Percentiles rank a stretch among this genome's conserved stretches.
Evolutionary conservation across 1,284 basidiomycete species (phyloP).

Genomic region (Hypsizygus ulmarius): DNA sequence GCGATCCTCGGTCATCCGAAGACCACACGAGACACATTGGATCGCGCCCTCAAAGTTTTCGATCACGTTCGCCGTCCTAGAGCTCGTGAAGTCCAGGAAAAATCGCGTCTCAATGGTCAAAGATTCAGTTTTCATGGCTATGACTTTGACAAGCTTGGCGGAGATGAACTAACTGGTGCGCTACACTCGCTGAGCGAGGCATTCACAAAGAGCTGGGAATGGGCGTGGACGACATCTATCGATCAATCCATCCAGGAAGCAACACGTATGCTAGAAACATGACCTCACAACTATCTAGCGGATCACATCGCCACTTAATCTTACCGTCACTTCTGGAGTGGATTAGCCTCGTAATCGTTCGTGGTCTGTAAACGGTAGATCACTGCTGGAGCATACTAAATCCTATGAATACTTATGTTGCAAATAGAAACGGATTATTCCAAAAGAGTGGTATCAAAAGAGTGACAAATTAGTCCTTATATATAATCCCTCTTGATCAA

Average conservation of each 20-base stretch:
- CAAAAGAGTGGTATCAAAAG: too few species aligned
- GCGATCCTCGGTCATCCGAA: slow-evolving; percentile 43
- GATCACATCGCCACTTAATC: background rate
- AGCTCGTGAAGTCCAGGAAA: slow-evolving; percentile 39
- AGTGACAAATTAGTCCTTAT: too few species aligned
- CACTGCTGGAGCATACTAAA: too few species aligned
- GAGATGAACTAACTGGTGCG: slow-evolving; percentile 27
- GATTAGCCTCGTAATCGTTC: background rate
- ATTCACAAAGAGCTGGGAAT: slow-evolving; percentile 45
- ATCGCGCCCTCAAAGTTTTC: slow-evolving; percentile 42
- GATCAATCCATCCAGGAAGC: slow-evolving; percentile 32
- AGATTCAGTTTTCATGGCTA: slow-evolving; percentile 38
- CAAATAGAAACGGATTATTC: too few species aligned
- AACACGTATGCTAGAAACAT: slow-evolving; percentile 27
- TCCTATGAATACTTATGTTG: too few species aligned
- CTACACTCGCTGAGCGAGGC: slow-evolving; percentile 32
- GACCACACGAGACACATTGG: slow-evolving; percentile 36
- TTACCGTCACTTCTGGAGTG: background rate
- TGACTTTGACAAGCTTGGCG: slow-evolving; percentile 29
- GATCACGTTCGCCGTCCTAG: slow-evolving; percentile 46
- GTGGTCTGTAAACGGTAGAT: too few species aligned
- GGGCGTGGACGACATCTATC: slow-evolving; percentile 27
- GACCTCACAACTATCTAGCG: background rate
- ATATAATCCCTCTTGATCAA: slow-evolving; percentile 16
- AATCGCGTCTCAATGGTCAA: slow-evolving; percentile 43